phyloP scores from a whole-genome alignment of 1,284 basidiomycete species.

The Moniliophthora roreri region DNA sequence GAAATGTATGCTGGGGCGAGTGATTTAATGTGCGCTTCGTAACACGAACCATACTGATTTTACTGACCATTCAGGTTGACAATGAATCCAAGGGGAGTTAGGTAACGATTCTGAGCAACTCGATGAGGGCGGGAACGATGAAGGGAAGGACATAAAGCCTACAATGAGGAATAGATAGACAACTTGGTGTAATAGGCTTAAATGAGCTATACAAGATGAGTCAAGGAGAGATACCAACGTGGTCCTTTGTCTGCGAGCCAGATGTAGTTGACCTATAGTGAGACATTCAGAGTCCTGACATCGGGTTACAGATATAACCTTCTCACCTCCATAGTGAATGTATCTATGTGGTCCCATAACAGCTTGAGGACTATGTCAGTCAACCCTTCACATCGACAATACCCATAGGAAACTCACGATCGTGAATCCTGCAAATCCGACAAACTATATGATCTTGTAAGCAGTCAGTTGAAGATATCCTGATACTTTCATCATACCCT shows the following conservation, averaged over 20 bases:
- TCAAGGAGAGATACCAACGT: not conserved
- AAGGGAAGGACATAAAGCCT: constrained; percentile 16
- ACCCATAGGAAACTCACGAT: too few relatives aligned
- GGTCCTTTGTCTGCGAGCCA: not conserved
- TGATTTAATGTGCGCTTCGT: not conserved
- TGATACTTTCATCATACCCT: too few relatives aligned
- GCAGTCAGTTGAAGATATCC: too few relatives aligned
- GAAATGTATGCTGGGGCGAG: not conserved
- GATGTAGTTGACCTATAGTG: not conserved
- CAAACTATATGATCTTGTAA: too few relatives aligned
- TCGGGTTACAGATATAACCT: not conserved
- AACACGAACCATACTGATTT: constrained; percentile 11
- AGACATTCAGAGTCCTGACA: not conserved
- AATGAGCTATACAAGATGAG: not conserved
- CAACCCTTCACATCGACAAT: too few relatives aligned
- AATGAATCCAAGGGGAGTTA: constrained; percentile 43
- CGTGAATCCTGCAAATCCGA: constrained; percentile 25
- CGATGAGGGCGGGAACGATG: not conserved
- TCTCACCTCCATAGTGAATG: not conserved
- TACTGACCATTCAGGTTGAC: constrained; percentile 39
- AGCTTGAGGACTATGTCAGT: too few relatives aligned
- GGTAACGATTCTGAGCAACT: constrained; percentile 36
- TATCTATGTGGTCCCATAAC: constrained; percentile 3
- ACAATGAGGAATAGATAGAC: constrained; percentile 2
- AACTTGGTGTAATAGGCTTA: not conserved